Conservation (phyloP, 352 stramenopile species). For the Thraustochytrium striatum region DNA sequence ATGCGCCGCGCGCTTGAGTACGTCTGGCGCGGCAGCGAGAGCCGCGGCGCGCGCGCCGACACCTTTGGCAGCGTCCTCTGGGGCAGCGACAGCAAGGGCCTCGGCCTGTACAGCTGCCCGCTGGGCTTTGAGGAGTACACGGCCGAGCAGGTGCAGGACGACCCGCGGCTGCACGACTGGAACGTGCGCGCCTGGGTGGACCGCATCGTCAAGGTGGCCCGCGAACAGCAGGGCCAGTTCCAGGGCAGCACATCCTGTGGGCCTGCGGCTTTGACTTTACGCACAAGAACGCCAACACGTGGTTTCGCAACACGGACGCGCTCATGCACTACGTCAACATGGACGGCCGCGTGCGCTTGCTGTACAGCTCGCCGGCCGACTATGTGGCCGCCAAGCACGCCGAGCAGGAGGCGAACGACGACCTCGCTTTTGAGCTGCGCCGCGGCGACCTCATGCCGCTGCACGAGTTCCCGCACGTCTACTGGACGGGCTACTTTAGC, state of each 20-base stretch:
- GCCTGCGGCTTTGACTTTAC: constrained; percentile 93
- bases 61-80: constrained; percentile 70
- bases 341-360: constrained; percentile 79
- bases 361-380: constrained; percentile 91
- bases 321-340: constrained; percentile 90
- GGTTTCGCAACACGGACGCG: constrained; percentile 93
- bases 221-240: constrained; percentile 10
- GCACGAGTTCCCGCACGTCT: constrained; percentile 79
- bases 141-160: neutral
- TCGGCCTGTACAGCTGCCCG: constrained; percentile 23
- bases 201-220: neutral
- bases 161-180: constrained; percentile 18
- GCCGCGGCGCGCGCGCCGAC: constrained; percentile 69
- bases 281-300: constrained; percentile 76
- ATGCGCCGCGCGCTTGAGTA: constrained; percentile 53
- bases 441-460: constrained; percentile 96
- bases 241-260: constrained; percentile 68
- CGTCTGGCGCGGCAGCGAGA: constrained; percentile 85
- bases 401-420: constrained; percentile 68
- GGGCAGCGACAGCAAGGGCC: neutral
- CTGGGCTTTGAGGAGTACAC: constrained; percentile 34
- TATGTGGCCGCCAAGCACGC: constrained; percentile 87
- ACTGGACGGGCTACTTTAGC: constrained; percentile 95
- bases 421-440: constrained; percentile 83
- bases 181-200: constrained; percentile 47